These are phyloP conservation scores for Rubus idaeus DNA, from an alignment of 306 rosid species.

Conservation along the genomic window DNA sequence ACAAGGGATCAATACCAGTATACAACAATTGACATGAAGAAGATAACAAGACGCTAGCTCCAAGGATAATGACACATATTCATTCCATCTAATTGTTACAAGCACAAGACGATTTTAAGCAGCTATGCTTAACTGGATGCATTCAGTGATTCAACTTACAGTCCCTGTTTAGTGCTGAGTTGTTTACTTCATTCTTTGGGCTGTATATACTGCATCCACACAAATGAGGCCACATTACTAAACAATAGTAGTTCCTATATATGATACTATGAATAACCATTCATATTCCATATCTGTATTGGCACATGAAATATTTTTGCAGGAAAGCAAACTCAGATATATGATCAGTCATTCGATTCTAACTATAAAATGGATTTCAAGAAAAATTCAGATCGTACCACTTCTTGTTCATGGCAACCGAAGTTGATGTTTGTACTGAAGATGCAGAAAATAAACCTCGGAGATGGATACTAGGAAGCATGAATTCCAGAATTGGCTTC, in stretches of 20 bases:
- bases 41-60: neutral
- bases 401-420: neutral
- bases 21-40: neutral
- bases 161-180: neutral
- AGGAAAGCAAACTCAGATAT: neutral
- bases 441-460: neutral
- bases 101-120: neutral
- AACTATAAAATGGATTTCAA: neutral
- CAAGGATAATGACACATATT: neutral
- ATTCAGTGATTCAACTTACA: neutral
- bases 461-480: slow-evolving; percentile 18
- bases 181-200: neutral
- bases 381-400: neutral
- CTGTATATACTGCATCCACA: neutral
- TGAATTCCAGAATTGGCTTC: slow-evolving; percentile 25
- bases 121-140: neutral
- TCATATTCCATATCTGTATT: neutral
- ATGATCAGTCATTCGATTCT: neutral
- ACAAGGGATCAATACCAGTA: neutral
- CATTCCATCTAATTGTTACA: slow-evolving; percentile 1
- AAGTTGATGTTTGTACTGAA: neutral
- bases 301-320: neutral
- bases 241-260: neutral
- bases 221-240: neutral
- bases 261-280: neutral